These are phyloP conservation scores for Raphanus sativus DNA, from an alignment of 345 rosid species.

Conservation along the genomic window DNA sequence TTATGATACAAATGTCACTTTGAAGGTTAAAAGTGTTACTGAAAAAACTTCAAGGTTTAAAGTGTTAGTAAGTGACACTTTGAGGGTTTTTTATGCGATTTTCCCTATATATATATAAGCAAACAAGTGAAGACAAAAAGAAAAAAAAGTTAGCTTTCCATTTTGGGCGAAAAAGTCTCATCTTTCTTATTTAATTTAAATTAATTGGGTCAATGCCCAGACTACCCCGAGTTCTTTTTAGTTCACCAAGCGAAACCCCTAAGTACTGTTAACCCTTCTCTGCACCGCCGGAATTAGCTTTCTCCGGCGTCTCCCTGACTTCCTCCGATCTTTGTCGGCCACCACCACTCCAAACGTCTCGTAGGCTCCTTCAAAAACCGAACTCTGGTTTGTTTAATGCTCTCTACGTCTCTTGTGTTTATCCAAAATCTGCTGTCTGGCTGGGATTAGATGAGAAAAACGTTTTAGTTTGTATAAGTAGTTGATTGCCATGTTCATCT, in stretches of 20 bases:
- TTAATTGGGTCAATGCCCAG: no score
- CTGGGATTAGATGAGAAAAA: not conserved
- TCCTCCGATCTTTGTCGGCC: not conserved
- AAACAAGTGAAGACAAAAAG: not conserved
- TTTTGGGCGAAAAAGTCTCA: no score
- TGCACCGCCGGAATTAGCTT: conserved; percentile 1
- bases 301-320: not conserved
- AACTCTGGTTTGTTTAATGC: not conserved
- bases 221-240: no score
- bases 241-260: no score
- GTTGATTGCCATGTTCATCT: not conserved
- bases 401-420: not conserved
- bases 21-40: no score
- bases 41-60: no score
- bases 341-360: not conserved
- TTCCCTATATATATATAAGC: conserved; percentile 3
- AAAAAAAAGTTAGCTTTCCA: no score
- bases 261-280: not conserved
- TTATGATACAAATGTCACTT: no score
- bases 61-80: no score
- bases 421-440: not conserved
- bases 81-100: no score
- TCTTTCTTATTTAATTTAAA: no score
- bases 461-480: not conserved
- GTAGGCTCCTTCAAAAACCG: not conserved